Evolutionary conservation across 2,329 filamentous ascomycete genomes (phyloP).

Genomic region (Lecanicillium sp.): DNA sequence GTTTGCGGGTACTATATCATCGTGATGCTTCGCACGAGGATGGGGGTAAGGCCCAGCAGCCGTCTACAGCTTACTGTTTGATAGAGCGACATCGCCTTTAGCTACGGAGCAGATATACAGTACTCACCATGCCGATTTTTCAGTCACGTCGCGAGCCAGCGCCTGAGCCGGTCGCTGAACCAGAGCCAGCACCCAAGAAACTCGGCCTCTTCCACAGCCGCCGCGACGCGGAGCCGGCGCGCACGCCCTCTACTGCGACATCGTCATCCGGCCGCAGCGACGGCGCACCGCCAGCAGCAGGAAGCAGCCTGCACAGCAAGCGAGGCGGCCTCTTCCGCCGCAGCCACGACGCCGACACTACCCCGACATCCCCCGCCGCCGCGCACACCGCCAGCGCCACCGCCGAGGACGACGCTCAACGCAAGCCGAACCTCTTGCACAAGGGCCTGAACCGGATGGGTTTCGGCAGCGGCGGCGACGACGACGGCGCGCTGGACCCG

Average conservation of each 20-base stretch:
- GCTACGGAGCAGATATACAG: too few relatives aligned
- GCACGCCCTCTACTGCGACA: constrained; percentile 21
- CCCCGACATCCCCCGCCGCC: constrained; percentile 20
- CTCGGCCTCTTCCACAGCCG: constrained; percentile 33
- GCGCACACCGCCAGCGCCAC: constrained; percentile 8
- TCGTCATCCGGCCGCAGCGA: constrained; percentile 12
- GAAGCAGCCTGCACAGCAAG: constrained; percentile 14
- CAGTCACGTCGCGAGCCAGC: constrained; percentile 24
- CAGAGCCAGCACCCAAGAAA: constrained; percentile 26
- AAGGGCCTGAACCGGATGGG: constrained; percentile 33
- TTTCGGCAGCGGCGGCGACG: constrained; percentile 35
- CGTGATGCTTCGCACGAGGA: too few relatives aligned
- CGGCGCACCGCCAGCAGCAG: not conserved
- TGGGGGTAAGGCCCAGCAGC: too few relatives aligned
- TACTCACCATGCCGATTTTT: constrained; percentile 27
- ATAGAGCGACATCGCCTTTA: too few relatives aligned
- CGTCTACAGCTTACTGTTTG: too few relatives aligned
- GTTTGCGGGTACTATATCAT: not conserved
- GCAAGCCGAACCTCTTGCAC: constrained; percentile 29
- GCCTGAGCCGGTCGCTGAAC: constrained; percentile 28
- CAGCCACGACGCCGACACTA: constrained; percentile 21
- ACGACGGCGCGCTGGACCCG: constrained; percentile 48
- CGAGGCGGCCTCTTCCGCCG: constrained; percentile 23
- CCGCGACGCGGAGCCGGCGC: constrained; percentile 24
- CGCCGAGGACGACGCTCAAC: constrained; percentile 7